Evolutionary conservation across 1,284 basidiomycete genomes (phyloP), one percentile per base, ranked within the genome.

Genomic region (Waitea zeae): DNA sequence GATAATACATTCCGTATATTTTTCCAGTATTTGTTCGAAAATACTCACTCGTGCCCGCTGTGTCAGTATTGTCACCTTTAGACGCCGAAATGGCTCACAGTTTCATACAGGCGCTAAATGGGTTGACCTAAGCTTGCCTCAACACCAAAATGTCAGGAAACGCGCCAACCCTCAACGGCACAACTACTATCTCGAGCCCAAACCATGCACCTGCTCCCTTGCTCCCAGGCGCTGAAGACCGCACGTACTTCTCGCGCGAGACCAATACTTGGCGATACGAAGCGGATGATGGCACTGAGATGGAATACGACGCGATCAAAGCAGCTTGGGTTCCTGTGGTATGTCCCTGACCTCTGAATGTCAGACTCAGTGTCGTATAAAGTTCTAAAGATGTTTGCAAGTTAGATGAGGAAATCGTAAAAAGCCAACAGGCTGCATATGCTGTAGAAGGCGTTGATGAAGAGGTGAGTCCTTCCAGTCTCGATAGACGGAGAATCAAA

Each of bases 361-460:
- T 6, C 5, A 14, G n/a, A n/a, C n/a, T n/a, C n/a, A n/a, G n/a
- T n/a, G 17, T 29, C 29, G 20, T 3, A 19, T 34, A 28, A 31
- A 12, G 20, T 35, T 28, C 28, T 44, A 36, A 35, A n/a, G n/a
- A n/a, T n/a, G n/a, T 48, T 36, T 28, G 30, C 19, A 37, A 75
- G 86, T 59, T 88, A 22, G 82, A 87, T 44, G 86, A 90, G 41
- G 81, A 84, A 41, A 61, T 81, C 15, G 49, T 90, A 41, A 75
- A 73, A 47, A 75, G 74, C 24, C 90, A 96, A 51, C 92, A 95
- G 57, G 86, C 84, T 3, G 88, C 87, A 2, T 96, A 96, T 55
- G 80, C 87, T 2, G 64, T 96, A 2, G 66, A 64, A 19, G 92
- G 89, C 12, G 84, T 95, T 5, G 87, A 96, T 50, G 89, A 96